Conservation (phyloP, 1,284 basidiomycete species). For the Tetrapyrgos nigripes region DNA sequence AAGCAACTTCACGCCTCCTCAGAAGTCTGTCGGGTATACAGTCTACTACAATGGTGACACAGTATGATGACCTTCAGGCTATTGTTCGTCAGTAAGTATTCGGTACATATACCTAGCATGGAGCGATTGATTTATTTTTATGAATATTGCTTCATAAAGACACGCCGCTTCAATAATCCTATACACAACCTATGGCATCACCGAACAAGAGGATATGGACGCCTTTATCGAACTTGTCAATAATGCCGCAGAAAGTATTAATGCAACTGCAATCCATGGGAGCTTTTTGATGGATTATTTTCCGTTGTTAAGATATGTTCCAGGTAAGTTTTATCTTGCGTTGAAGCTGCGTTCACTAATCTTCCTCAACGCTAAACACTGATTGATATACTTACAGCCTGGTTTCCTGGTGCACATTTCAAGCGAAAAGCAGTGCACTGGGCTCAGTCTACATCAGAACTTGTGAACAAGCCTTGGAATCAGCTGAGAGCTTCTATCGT, state of each 20-base stretch:
- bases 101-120: too few relatives aligned
- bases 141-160: conserved; percentile 14
- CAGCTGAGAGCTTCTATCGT: conserved; percentile 24
- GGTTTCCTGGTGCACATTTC: conserved; percentile 39
- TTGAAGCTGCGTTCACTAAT: too few relatives aligned
- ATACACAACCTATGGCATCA: conserved; percentile 38
- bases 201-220: conserved; percentile 34
- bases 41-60: not conserved
- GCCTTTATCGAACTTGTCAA: conserved; percentile 28
- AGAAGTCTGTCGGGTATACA: conserved; percentile 11
- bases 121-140: not conserved
- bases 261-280: conserved; percentile 32
- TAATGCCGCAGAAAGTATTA: conserved; percentile 25
- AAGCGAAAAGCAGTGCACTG: conserved; percentile 30
- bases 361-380: too few relatives aligned
- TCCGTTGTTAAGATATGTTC: conserved; percentile 31
- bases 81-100: conserved; percentile 34
- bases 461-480: conserved; percentile 27
- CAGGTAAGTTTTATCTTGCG: conserved; percentile 19
- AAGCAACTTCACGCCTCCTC: conserved; percentile 21
- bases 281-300: conserved; percentile 38
- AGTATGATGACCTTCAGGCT: conserved; percentile 22
- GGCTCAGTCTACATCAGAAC: conserved; percentile 14
- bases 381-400: conserved; percentile 13
- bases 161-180: conserved; percentile 29